Evolutionary conservation across 2,329 filamentous ascomycete species (phyloP).

Genomic region (Colletotrichum sublineola): DNA sequence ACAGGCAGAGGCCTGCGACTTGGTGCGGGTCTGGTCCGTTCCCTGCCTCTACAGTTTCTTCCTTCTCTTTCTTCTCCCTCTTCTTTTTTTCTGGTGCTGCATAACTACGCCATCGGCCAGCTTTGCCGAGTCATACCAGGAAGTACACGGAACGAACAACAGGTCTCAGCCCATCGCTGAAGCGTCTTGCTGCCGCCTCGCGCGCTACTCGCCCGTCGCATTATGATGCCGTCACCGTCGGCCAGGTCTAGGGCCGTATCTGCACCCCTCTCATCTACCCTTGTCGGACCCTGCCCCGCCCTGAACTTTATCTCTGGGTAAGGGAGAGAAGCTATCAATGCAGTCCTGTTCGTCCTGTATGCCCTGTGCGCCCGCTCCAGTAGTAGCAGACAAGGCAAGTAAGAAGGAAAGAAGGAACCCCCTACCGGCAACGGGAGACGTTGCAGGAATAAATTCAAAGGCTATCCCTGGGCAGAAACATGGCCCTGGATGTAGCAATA

Average conservation of each 20-base stretch:
- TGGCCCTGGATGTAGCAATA: neutral
- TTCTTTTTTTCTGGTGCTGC: conserved; percentile 1
- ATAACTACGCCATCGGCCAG: conserved; percentile 34
- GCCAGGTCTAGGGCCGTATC: conserved; percentile 1
- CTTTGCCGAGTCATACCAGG: conserved; percentile 22
- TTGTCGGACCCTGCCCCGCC: neutral
- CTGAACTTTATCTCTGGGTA: neutral
- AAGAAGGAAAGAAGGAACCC: neutral
- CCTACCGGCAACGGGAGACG: neutral
- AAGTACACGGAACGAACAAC: conserved; percentile 7
- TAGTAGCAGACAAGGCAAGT: neutral
- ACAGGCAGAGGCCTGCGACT: neutral
- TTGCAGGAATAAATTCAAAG: neutral
- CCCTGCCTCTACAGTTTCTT: neutral
- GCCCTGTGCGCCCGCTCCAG: neutral
- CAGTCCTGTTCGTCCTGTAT: neutral
- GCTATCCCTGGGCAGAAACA: neutral
- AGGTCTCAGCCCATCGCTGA: conserved; percentile 21
- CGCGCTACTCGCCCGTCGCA: conserved; percentile 28
- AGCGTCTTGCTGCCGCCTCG: conserved; percentile 23
- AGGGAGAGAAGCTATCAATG: neutral
- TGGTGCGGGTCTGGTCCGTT: neutral
- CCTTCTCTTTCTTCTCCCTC: too few relatives aligned
- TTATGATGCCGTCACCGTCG: conserved; percentile 38
- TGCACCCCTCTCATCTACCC: conserved; percentile 7